Evolutionary conservation across 2,329 filamentous ascomycete genomes (phyloP).

Genomic region (Stemphylium lycopersici): DNA sequence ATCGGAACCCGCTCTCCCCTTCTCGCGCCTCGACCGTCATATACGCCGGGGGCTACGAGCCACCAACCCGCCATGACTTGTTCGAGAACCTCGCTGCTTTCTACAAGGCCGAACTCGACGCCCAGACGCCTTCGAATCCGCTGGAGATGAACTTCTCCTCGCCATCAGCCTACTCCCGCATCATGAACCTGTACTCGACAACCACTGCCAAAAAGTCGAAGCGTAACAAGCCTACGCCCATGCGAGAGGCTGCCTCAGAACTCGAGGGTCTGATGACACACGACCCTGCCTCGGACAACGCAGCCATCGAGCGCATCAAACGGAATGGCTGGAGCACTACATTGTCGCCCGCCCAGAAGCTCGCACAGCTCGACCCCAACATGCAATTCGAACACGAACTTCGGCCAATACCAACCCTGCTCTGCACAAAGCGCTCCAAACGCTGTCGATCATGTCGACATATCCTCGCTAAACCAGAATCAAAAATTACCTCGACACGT

Average conservation of each 20-base stretch:
- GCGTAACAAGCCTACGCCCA: slow-evolving; percentile 69
- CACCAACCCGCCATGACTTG: slow-evolving; percentile 68
- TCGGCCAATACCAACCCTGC: slow-evolving; percentile 78
- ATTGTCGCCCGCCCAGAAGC: slow-evolving; percentile 59
- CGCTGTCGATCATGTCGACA: slow-evolving; percentile 91
- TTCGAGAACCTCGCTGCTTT: slow-evolving; percentile 79
- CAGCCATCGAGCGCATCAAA: slow-evolving; percentile 60
- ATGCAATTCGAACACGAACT: slow-evolving; percentile 74
- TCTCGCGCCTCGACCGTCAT: slow-evolving; percentile 23
- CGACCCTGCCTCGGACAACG: slow-evolving; percentile 64
- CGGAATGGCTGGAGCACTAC: slow-evolving; percentile 72
- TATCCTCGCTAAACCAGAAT: slow-evolving; percentile 92
- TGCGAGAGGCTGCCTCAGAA: slow-evolving; percentile 77
- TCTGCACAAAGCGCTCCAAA: slow-evolving; percentile 92
- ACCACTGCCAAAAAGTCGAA: slow-evolving; percentile 59
- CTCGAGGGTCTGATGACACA: slow-evolving; percentile 74
- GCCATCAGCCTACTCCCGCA: slow-evolving; percentile 80
- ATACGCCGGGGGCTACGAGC: slow-evolving; percentile 10
- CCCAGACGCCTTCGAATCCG: slow-evolving; percentile 58
- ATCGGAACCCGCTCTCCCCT: slow-evolving; percentile 22
- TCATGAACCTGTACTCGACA: slow-evolving; percentile 86
- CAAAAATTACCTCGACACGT: slow-evolving; percentile 84
- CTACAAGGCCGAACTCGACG: slow-evolving; percentile 77
- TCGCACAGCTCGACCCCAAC: slow-evolving; percentile 56
- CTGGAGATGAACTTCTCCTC: slow-evolving; percentile 68